Base-by-base conservation (phyloP, 805 yeast species). In the Candida dajiaensis region DNA sequence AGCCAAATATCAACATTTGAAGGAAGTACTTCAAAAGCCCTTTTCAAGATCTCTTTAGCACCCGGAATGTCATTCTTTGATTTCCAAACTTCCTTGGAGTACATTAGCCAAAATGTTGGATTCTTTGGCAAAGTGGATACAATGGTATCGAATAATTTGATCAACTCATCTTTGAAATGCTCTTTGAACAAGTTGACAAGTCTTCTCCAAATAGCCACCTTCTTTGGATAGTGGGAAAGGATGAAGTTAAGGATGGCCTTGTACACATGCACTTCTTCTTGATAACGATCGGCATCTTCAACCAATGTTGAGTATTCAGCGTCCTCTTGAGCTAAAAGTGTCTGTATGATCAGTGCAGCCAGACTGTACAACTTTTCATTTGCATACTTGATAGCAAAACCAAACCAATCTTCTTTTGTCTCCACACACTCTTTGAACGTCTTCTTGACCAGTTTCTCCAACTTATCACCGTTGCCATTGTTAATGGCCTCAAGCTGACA, bases 81-180 rank as follows among this genome's bases (percentile, higher is more conserved):
- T 39, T 66, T 63, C 83, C 89, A 80, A 44, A 74, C 68, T 54
- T 85, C 90, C 53, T 83, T 83, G 0, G 95, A 85, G 57, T 78
- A 87, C 80, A 83, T 77, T 43, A 88, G 63, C 64, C 78, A 74
- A 38, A 88, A 70, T 12, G 74, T 57, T 35, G 77, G 79, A 26
- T 66, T 59, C 4, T 67, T 55, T 0, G 85, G 83, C 43, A 82
- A 71, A 1, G 70, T 57, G 1, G 58, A 53, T 0, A 83, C 70
- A 1, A 90, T 80, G 49, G 66, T 63, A 39, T 80, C 80, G 58
- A 83, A 82, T 23, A 70, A 71, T 3, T 63, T 55, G 49, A 69
- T 73, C 4, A 80, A 57, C 15, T 63, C 67, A 0, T 53, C 59
- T 11, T 48, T 47, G 16, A 68, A 62, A 26, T 56, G 41, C 7